Evolutionary conservation across 768 basidiomycete species (phyloP).

Genomic region (Pisolithus albus): DNA sequence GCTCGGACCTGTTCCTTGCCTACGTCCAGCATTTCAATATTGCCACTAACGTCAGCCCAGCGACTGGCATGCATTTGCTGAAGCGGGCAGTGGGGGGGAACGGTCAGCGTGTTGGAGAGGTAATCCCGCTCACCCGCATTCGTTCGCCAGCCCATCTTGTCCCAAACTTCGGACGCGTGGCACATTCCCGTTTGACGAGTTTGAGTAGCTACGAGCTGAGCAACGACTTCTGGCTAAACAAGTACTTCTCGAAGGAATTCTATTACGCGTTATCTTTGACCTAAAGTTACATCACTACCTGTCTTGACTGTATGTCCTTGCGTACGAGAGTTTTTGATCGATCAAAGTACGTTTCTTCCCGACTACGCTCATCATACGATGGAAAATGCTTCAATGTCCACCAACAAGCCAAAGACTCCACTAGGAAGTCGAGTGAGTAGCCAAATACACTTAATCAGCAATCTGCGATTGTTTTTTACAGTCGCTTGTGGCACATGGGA

Average conservation of each 20-base stretch:
- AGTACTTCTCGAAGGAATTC: conserved; percentile 28
- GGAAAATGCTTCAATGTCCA: neutral
- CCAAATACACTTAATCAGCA: neutral
- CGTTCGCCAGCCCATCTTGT: conserved; percentile 19
- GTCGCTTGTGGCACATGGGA: neutral
- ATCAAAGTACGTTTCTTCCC: neutral
- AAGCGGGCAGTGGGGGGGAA: conserved; percentile 9
- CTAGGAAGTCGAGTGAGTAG: neutral
- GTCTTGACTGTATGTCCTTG: neutral
- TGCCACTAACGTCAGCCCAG: conserved; percentile 11
- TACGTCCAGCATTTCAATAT: conserved; percentile 23
- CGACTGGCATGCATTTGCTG: conserved; percentile 18
- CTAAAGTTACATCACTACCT: neutral
- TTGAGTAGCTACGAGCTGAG: conserved; percentile 16
- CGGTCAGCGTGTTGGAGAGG: conserved; percentile 13
- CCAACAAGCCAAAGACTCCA: neutral
- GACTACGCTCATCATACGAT: neutral
- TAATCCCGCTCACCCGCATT: conserved; percentile 19
- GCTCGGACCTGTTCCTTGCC: too few species aligned
- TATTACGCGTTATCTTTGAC: conserved; percentile 2
- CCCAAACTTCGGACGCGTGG: conserved; percentile 20
- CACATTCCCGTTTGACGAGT: conserved; percentile 15
- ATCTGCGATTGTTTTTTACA: neutral
- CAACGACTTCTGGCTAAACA: conserved; percentile 24
- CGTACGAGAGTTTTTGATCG: too few species aligned